Conservation (phyloP, 202 grass and related monocot species). For the Carex sylvatica region DNA sequence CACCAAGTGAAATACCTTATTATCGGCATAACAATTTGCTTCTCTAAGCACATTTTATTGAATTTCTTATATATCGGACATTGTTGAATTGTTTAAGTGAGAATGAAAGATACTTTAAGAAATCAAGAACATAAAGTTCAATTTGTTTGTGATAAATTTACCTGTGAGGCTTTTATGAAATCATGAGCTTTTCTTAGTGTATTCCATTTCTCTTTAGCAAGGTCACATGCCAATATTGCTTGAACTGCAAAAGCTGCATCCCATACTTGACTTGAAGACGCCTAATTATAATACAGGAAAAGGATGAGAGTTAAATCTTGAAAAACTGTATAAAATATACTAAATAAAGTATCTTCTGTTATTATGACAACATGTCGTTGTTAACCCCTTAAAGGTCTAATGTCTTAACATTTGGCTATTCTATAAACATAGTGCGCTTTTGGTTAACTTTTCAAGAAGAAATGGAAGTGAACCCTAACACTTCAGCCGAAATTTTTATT, state of each 20-base stretch:
- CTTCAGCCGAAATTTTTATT: too few species aligned
- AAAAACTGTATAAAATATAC: neutral
- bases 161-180: constrained; percentile 75
- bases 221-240: constrained; percentile 57
- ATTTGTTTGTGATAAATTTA: constrained; percentile 10
- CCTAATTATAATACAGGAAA: constrained; percentile 12
- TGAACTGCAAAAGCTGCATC: constrained; percentile 61
- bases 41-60: neutral
- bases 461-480: too few species aligned
- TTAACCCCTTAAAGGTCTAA: too few species aligned
- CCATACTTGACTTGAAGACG: constrained; percentile 63
- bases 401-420: too few species aligned
- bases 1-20: constrained; percentile 4
- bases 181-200: constrained; percentile 59
- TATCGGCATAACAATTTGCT: neutral
- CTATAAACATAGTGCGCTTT: too few species aligned
- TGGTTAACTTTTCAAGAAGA: too few species aligned
- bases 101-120: neutral
- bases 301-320: neutral
- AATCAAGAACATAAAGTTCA: neutral
- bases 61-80: neutral
- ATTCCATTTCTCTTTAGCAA: constrained; percentile 37
- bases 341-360: neutral
- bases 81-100: neutral
- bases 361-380: neutral